phyloP scores from a whole-genome alignment of 163 green algal species.

The Chloroidium sp. region DNA sequence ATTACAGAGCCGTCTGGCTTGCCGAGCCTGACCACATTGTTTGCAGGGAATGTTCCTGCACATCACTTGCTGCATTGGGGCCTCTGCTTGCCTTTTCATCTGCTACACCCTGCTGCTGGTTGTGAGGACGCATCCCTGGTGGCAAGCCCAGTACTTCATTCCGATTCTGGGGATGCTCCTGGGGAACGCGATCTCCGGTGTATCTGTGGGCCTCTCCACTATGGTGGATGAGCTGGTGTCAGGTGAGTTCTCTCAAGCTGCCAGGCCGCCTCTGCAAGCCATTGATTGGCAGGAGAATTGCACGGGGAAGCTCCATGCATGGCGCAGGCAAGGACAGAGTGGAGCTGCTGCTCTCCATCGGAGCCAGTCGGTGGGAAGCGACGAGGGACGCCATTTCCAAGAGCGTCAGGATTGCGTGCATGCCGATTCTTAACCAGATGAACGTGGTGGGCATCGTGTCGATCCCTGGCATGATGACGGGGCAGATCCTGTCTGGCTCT shows the following conservation, averaged over 20 bases:
- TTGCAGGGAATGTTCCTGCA: slow-evolving; percentile 29
- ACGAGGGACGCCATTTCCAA: slow-evolving; percentile 34
- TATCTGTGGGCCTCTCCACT: slow-evolving; percentile 61
- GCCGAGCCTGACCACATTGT: neutral
- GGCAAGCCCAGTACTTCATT: slow-evolving; percentile 70
- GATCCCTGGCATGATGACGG: slow-evolving; percentile 82
- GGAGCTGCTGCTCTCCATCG: slow-evolving; percentile 66
- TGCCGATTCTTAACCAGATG: slow-evolving; percentile 78
- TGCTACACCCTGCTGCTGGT: slow-evolving; percentile 43
- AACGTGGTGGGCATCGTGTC: slow-evolving; percentile 72
- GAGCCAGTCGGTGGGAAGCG: slow-evolving; percentile 59
- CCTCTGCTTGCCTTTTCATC: slow-evolving; percentile 25
- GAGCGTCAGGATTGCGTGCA: slow-evolving; percentile 47
- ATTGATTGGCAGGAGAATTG: too few species aligned
- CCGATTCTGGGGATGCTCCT: slow-evolving; percentile 76
- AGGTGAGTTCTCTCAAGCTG: slow-evolving; percentile 19
- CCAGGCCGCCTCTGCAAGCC: neutral
- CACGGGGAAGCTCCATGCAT: too few species aligned
- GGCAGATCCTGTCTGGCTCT: slow-evolving; percentile 71
- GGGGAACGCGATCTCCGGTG: slow-evolving; percentile 64
- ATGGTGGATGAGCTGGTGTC: slow-evolving; percentile 64
- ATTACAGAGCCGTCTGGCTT: neutral
- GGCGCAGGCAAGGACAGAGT: slow-evolving; percentile 49
- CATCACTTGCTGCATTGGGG: slow-evolving; percentile 27
- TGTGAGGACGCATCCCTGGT: slow-evolving; percentile 44